These are phyloP conservation scores for Kitagawia praeruptora DNA, from an alignment of 129 eudicot genomes.

Conservation along the genomic window DNA sequence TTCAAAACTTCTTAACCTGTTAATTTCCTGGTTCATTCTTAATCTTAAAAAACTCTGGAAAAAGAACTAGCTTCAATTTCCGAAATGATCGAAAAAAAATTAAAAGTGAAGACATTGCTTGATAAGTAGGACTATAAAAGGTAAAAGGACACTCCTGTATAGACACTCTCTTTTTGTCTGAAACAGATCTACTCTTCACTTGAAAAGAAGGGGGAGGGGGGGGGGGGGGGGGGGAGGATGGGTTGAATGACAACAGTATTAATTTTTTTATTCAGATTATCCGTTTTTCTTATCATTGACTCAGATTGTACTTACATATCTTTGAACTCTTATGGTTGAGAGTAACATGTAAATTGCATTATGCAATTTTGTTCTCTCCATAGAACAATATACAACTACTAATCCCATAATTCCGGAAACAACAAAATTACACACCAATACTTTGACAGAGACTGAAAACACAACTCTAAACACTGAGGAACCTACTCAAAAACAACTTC, in stretches of 20 bases:
- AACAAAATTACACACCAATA: background rate
- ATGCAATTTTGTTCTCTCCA: background rate
- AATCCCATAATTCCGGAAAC: background rate
- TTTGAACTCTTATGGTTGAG: background rate
- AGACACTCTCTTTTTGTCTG: background rate
- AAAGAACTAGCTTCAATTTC: background rate
- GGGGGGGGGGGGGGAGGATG: background rate
- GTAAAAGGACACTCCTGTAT: background rate
- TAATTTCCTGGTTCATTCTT: background rate
- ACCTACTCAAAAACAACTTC: background rate
- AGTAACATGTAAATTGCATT: background rate
- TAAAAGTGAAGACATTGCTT: background rate
- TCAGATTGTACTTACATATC: background rate
- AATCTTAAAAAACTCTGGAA: background rate
- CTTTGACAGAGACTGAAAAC: background rate
- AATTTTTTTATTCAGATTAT: too few species aligned
- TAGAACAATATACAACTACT: background rate
- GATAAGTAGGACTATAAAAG: background rate
- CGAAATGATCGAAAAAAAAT: too few species aligned
- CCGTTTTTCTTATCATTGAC: background rate
- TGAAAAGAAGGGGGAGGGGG: too few species aligned
- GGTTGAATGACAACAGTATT: too few species aligned
- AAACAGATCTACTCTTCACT: background rate
- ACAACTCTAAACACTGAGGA: background rate
- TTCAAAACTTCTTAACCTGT: background rate